phyloP scores from a whole-genome alignment of 331 rosid genomes.

The Phaseolus coccineus region DNA sequence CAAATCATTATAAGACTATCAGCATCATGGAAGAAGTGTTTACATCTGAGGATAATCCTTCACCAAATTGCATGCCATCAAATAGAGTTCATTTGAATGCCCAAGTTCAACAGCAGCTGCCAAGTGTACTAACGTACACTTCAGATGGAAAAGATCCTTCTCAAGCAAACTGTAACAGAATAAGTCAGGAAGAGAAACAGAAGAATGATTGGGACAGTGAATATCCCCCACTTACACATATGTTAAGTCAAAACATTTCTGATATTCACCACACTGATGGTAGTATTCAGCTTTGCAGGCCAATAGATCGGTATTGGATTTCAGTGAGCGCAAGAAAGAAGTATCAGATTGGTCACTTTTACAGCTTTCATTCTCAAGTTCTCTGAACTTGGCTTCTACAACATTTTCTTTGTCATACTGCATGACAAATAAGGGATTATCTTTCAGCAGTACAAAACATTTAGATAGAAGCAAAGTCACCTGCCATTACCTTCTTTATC shows the following conservation, averaged over 20 bases:
- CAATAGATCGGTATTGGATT: conserved; percentile 84
- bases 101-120: conserved; percentile 99
- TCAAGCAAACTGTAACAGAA: conserved; percentile 76
- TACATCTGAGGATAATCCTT: conserved; percentile 98
- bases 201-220: conserved; percentile 1
- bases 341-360: conserved; percentile 64
- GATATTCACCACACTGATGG: conserved; percentile 95
- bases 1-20: conserved; percentile 25
- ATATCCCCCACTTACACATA: conserved; percentile 70
- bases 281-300: conserved; percentile 98
- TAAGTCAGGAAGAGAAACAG: conserved; percentile 5
- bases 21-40: conserved; percentile 30
- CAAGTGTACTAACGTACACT: conserved; percentile 89
- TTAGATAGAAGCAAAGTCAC: conserved; percentile 26
- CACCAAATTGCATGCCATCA: conserved; percentile 95
- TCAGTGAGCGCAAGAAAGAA: conserved; percentile 69
- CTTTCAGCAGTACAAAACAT: conserved; percentile 35
- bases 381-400: conserved; percentile 84
- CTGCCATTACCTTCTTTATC: conserved; percentile 75
- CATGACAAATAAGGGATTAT: conserved; percentile 34
- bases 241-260: conserved; percentile 93
- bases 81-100: conserved; percentile 93
- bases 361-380: conserved; percentile 79
- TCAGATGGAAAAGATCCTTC: conserved; percentile 91
- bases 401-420: conserved; percentile 89